Base-by-base conservation (phyloP, 2,329 filamentous ascomycete species). In the Mycosphaerella sp. region DNA sequence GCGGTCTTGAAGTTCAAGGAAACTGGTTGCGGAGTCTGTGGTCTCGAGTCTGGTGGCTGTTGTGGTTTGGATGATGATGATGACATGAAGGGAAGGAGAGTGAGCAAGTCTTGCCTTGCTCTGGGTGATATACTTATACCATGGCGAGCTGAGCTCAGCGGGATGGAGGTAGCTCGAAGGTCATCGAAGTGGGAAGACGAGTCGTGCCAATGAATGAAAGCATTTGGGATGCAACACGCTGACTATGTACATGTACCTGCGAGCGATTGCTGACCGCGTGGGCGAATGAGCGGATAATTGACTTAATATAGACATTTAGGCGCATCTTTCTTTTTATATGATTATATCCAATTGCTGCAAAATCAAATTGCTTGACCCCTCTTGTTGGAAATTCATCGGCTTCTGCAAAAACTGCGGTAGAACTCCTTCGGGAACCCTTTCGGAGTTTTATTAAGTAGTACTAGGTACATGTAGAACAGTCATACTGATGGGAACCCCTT, bases 1-100 rank as follows among this genome's bases (percentile, higher is more conserved):
- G 62, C 52, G 56, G 61, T 54, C 54, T 63, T 68, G 58, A 63
- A 59, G 26, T 58, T 54, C 45, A 62, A 56, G 14, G 54, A 46
- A 54, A 48, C 26, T 42, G 48, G 23, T 50, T 46, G 32, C 17
- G 38, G 46, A 43, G 48, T 6, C 41, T 54, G 44, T 26, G 45
- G 44, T 36, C 32, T 45, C 14, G 51, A 26, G 44, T 14, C 43
- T 40, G 31, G 41, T 42, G 17, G 34, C 17, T 55, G 48, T 21
- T 53, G 40, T 48, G 54, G 44, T 63, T 60, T 58, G 32, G 62
- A 56, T 62, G 21, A 21, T 21, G 21, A 21, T 21, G 21, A 21
- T 21, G 60, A 63, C 63, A 65, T 65, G 21, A 55, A 57, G 50
- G 34, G 38, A 44, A 54, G 26, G 26, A 6, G 6, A 4, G 4